These are phyloP conservation scores for Trifolium pratense DNA, from an alignment of 306 rosid genomes.

Conservation along the genomic window DNA sequence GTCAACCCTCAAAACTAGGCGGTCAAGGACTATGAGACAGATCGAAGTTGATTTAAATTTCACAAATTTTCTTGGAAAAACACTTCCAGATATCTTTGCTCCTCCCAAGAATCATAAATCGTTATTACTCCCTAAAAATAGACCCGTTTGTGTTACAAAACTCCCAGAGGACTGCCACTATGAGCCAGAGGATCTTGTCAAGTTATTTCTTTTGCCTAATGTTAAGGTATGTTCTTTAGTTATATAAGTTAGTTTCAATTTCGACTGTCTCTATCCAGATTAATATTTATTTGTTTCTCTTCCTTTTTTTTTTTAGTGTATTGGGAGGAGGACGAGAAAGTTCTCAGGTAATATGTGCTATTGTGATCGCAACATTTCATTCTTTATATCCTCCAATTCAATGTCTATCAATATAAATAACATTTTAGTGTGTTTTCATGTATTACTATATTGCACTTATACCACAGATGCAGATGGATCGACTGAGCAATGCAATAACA, in stretches of 20 bases:
- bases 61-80: conserved; percentile 58
- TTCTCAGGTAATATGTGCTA: conserved; percentile 59
- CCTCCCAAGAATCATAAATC: conserved; percentile 82
- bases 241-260: conserved; percentile 11
- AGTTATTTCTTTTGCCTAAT: conserved; percentile 79
- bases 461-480: conserved; percentile 49
- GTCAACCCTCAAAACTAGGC: conserved; percentile 49
- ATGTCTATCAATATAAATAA: conserved; percentile 1
- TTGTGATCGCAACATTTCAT: conserved; percentile 4
- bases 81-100: conserved; percentile 60
- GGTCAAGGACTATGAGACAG: conserved; percentile 52
- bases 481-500: conserved; percentile 54
- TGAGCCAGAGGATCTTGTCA: conserved; percentile 85
- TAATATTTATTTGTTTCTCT: conserved; percentile 29
- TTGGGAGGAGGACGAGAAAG: conserved; percentile 62
- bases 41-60: conserved; percentile 69
- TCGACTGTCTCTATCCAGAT: conserved; percentile 17
- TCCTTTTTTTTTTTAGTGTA: conserved; percentile 56
- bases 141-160: conserved; percentile 60
- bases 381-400: conserved; percentile 15
- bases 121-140: conserved; percentile 64
- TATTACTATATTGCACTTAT: neutral
- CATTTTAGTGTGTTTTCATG: conserved; percentile 19
- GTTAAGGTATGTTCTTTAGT: conserved; percentile 61
- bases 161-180: conserved; percentile 97